Base-by-base conservation (phyloP, 768 basidiomycete genomes). In the Podaxis pistillaris region DNA sequence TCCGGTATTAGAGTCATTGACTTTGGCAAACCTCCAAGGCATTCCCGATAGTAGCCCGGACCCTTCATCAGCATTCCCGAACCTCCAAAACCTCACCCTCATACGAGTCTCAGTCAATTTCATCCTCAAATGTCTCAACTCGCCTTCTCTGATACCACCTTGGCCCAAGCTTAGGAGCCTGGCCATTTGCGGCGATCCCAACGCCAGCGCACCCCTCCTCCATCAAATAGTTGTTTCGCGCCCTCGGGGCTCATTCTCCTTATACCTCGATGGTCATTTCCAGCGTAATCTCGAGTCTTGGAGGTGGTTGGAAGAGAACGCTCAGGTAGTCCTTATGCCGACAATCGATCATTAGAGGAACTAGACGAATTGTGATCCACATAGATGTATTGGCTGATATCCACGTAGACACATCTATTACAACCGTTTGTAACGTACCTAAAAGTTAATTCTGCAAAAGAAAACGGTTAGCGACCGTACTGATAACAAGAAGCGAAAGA, bases 191-290 rank as follows among this genome's bases (percentile, higher is more conserved):
- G 66, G 68, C 0, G 73, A 74, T 58, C 30, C 69, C 5, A 53
- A 65, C 30, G 60, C 66, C 11, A 72, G 70, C 52, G 68, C 66
- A 59, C 72, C 71, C 11, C 70, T 75, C 13, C 66, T 76, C 13
- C 71, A 73, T 47, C 67, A 66, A 24, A 64, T 71, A 1, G 66
- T 76, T 26, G 24, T 11, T 8, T 50, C 50, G 12, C 70, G 72
- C 13, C 57, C 64, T 15, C 68, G 68, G 4, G 47, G 37, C 2
- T 70, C 73, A 3, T 36, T 74, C 17, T 28, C 33, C 53, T 57
- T 75, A 8, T 66, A 49, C 47, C 58, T 75, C 22, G 74, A 74
- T 62, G 46, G 55, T 2, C 49, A 60, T 26, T 69, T 73, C 46
- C 44, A 56, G 3, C 46, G 6, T 38, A 73, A 75, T 60, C 17